Base-by-base conservation (phyloP, 1,284 basidiomycete genomes). In the Peniophora sp. region DNA sequence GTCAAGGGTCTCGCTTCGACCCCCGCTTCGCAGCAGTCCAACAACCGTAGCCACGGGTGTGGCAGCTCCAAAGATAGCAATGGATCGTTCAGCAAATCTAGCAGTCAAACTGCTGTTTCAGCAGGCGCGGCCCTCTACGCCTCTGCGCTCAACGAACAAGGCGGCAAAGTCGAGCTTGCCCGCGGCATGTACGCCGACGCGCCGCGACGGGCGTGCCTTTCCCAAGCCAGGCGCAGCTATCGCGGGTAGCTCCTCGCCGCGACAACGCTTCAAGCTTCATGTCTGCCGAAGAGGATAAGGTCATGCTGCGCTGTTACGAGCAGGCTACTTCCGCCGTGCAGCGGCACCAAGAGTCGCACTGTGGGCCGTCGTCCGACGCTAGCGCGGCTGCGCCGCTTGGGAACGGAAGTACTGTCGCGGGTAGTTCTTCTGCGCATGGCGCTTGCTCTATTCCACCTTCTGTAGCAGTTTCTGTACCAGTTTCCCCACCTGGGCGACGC, bases 271-370 rank as follows among this genome's bases (percentile, higher is more conserved):
- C n/a, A n/a, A n/a, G n/a, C n/a, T 60, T 60, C 52, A 66, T 64
- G 2, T 67, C 74, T 20, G 71, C 73, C 0, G 71, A 71, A 70
- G 71, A 76, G 54, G 78, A 80, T 65, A 89, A 89, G 60, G 83
- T 78, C 3, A 81, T 81, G 32, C 62, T 88, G 52, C 70, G 64
- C 55, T 72, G 81, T 48, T 90, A 87, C 59, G 73, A 84, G 37
- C 76, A 85, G 48, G 88, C 87, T 0, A 85, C 79, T 60, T 70
- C 69, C 45, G 86, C 87, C 3, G 88, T 88, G 5, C 76, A 78
- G 47, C 74, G 78, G 17, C 74, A 64, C 39, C 75, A 79, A 52
- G 61, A 62, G 45, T 55, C 59, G 0, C 64, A 68, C 23, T 68
- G 64, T 48, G 62, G 62, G 12, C 55, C 62, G 0, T 56, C 47